Percentiles rank a stretch among this genome's conserved stretches.
These are phyloP conservation scores for Bryoglossum gracile DNA, from an alignment of 495 filamentous ascomycete species.

Conservation along the genomic window DNA sequence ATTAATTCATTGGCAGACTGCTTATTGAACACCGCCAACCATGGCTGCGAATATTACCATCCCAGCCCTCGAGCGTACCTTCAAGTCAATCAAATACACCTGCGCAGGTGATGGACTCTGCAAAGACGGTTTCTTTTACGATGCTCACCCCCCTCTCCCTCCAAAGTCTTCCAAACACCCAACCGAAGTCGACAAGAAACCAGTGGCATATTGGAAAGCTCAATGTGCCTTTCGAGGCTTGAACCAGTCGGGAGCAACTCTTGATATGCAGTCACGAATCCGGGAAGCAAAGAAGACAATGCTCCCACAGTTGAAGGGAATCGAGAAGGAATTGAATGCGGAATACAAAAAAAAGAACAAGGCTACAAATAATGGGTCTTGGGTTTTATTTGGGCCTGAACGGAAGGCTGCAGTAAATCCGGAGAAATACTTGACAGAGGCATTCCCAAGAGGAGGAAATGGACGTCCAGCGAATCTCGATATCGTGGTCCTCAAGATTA, in stretches of 20 bases:
- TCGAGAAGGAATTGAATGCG: slow-evolving; percentile 9
- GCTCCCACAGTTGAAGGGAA: slow-evolving; percentile 5
- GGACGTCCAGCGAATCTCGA: slow-evolving; percentile 8
- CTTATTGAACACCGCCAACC: too few species aligned
- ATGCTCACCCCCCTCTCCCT: slow-evolving; percentile 5
- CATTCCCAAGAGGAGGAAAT: slow-evolving; percentile 3
- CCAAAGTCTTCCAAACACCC: slow-evolving; percentile 3
- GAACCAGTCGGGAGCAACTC: slow-evolving; percentile 6
- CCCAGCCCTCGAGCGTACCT: not conserved
- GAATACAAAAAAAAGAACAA: slow-evolving; percentile 6
- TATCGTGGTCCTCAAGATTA: slow-evolving; percentile 9
- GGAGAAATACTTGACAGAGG: not conserved
- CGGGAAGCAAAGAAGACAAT: slow-evolving; percentile 8
- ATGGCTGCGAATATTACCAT: too few species aligned
- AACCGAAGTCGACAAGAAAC: slow-evolving; percentile 4
- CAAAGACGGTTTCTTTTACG: slow-evolving; percentile 5
- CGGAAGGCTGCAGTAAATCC: slow-evolving; percentile 7
- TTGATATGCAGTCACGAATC: slow-evolving; percentile 8
- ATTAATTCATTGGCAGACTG: too few species aligned
- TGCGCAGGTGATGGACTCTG: not conserved
- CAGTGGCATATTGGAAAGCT: slow-evolving; percentile 9
- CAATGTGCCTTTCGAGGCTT: slow-evolving; percentile 13
- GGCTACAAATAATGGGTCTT: not conserved
- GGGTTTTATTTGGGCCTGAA: slow-evolving; percentile 1
- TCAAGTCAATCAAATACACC: slow-evolving; percentile 6